phyloP scores from a whole-genome alignment of 176 grass and related monocot genomes.

The Triticum urartu region DNA sequence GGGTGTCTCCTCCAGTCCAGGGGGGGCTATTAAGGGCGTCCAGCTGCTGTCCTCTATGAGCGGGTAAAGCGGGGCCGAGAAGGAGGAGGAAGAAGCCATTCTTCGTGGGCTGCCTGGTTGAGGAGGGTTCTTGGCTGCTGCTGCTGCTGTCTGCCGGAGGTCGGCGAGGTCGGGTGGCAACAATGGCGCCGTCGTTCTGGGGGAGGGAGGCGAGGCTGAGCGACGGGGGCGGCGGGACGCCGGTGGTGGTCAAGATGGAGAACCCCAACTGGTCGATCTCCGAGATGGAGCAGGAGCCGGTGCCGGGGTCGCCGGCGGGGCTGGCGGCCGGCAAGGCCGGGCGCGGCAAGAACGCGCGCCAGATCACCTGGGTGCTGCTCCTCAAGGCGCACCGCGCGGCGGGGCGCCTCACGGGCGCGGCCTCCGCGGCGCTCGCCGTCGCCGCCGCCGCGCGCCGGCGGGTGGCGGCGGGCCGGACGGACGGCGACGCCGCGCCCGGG shows the following conservation, averaged over 20 bases:
- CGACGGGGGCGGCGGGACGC: constrained; percentile 39
- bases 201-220: neutral
- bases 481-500: constrained; percentile 46
- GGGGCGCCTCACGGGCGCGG: constrained; percentile 47
- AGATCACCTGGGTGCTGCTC: constrained; percentile 87
- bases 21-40: constrained; percentile 14
- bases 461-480: constrained; percentile 51
- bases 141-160: neutral
- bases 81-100: neutral
- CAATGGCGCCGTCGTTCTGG: constrained; percentile 41
- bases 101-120: neutral
- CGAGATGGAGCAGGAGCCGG: constrained; percentile 37
- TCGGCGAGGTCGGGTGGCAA: neutral
- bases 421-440: constrained; percentile 48
- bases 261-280: constrained; percentile 83
- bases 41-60: neutral
- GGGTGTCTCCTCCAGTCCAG: neutral
- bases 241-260: constrained; percentile 82
- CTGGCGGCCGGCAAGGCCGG: constrained; percentile 36
- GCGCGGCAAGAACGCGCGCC: constrained; percentile 69
- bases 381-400: constrained; percentile 73
- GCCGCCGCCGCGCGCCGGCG: constrained; percentile 53
- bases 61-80: constrained; percentile 19
- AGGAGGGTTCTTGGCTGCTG: neutral
- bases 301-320: constrained; percentile 17